Conservation (phyloP, 495 filamentous ascomycete genomes). For the Massariosphaeria phaeospora region DNA sequence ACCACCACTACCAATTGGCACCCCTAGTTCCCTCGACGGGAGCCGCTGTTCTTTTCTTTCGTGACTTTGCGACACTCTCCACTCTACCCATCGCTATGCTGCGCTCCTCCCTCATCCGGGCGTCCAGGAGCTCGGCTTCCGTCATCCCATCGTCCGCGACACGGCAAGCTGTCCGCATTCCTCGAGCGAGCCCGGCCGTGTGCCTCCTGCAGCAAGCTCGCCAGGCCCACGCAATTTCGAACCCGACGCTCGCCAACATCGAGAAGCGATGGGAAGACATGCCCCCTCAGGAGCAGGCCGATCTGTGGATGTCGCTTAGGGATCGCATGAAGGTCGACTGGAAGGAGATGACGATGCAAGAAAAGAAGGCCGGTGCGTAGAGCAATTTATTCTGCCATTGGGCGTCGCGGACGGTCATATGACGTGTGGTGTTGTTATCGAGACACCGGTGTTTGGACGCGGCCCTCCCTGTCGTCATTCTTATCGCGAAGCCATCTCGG, state of each 20-base stretch:
- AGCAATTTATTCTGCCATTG: slow-evolving; percentile 7
- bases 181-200: slow-evolving; percentile 17
- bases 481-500: too few species aligned
- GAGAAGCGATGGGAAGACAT: slow-evolving; percentile 98
- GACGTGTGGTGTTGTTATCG: slow-evolving; percentile 13
- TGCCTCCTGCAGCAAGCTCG: slow-evolving; percentile 53
- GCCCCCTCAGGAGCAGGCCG: slow-evolving; percentile 97
- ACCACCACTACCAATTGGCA: slow-evolving; percentile 27
- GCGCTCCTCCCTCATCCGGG: slow-evolving; percentile 33
- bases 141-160: slow-evolving; percentile 34
- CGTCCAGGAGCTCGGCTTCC: slow-evolving; percentile 32
- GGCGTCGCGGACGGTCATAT: slow-evolving; percentile 3
- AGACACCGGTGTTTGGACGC: neutral
- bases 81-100: slow-evolving; percentile 31
- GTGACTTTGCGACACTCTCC: slow-evolving; percentile 27
- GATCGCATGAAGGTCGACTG: slow-evolving; percentile 98
- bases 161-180: slow-evolving; percentile 25
- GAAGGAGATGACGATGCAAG: slow-evolving; percentile 86
- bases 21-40: slow-evolving; percentile 23
- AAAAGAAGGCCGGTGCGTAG: slow-evolving; percentile 97
- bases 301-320: slow-evolving; percentile 94
- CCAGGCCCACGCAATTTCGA: slow-evolving; percentile 85
- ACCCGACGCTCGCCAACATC: slow-evolving; percentile 93
- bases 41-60: slow-evolving; percentile 8
- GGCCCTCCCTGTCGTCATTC: too few species aligned